Conservation (phyloP, 768 basidiomycete genomes). For the Auricularia cornea region DNA sequence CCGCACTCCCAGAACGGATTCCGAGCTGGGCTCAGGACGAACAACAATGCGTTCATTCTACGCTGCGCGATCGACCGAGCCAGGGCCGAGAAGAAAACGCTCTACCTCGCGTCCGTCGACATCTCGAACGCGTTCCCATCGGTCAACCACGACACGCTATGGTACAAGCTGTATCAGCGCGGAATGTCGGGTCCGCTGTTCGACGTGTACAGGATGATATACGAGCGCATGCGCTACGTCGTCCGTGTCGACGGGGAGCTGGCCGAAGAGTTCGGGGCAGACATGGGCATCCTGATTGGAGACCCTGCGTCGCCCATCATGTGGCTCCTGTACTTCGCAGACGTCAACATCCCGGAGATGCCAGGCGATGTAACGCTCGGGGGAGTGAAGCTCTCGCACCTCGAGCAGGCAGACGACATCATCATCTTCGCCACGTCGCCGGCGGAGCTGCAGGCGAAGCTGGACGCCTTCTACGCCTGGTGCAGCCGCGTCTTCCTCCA, state of each 20-base stretch:
- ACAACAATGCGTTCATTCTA: slow-evolving; percentile 21
- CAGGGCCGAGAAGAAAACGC: slow-evolving; percentile 1
- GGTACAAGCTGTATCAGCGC: slow-evolving; percentile 18
- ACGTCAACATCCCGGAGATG: slow-evolving; percentile 9
- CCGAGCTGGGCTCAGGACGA: slow-evolving; percentile 17
- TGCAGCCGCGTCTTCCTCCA: slow-evolving; percentile 18
- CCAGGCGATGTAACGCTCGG: slow-evolving; percentile 13
- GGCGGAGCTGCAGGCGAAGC: slow-evolving; percentile 11
- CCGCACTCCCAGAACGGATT: slow-evolving; percentile 27
- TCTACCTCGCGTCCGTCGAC: slow-evolving; percentile 18
- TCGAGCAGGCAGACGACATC: slow-evolving; percentile 23
- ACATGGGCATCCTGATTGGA: slow-evolving; percentile 19
- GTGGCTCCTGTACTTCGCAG: slow-evolving; percentile 21
- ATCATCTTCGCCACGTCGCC: slow-evolving; percentile 13
- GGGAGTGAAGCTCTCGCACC: slow-evolving; percentile 9
- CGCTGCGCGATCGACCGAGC: slow-evolving; percentile 15
- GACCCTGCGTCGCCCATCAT: slow-evolving; percentile 21
- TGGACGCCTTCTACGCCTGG: slow-evolving; percentile 15
- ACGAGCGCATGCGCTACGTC: slow-evolving; percentile 4
- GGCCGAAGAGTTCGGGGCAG: slow-evolving; percentile 13
- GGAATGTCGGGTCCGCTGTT: slow-evolving; percentile 14
- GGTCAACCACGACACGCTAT: slow-evolving; percentile 21
- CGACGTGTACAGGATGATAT: slow-evolving; percentile 10
- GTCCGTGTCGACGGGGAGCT: neutral
- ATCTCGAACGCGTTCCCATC: slow-evolving; percentile 30